Base-by-base conservation (phyloP, 2,329 filamentous ascomycete species). In the Waltergamsia citrina region DNA sequence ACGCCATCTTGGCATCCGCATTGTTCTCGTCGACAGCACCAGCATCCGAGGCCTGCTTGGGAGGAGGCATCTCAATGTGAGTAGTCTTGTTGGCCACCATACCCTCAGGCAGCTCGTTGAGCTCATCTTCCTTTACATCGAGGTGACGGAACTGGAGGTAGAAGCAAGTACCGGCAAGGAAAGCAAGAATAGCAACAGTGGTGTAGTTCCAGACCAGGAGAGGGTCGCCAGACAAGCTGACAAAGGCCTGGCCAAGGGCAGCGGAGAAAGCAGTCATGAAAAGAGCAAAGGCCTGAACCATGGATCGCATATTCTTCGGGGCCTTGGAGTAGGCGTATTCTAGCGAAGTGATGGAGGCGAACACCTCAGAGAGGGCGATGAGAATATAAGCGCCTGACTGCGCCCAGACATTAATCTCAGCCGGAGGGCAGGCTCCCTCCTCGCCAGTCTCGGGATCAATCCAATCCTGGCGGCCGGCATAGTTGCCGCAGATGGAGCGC, bases 311-410 rank as follows among this genome's bases (percentile, higher is more conserved):
- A 59, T 84, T 85, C 49, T 69, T 70, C 7, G 82, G 83, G 0
- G 81, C 80, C 54, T 85, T 85, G 48, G 79, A 80, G 58, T 77
- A 85, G 16, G 82, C 81, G 43, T 84, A 85, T 55, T 87, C 81
- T 12, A 85, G 68, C 10, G 70, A 74, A 2, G 67, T 71, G 42
- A 70, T 69, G 37, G 61, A 65, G 1, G 65, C 62, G 36, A 65
- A 57, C 30, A 70, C 65, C 46, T 71, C 67, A 19, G 64, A 58
- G 7, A 71, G 52, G 3, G 62, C 67, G 34, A 69, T 58, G 33
- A 70, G 56, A 4, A 68, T 52, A 44, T 69, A 71, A 0, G 65
- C 54, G 4, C 64, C 62, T 0, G 63, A 64, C 53, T 75, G 71
- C 3, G 63, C 62, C 71, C 73, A 78, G 35, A 87, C 81, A 40